These are phyloP conservation scores for Pichia kluyveri DNA, from an alignment of 805 yeast species.

Conservation along the genomic window DNA sequence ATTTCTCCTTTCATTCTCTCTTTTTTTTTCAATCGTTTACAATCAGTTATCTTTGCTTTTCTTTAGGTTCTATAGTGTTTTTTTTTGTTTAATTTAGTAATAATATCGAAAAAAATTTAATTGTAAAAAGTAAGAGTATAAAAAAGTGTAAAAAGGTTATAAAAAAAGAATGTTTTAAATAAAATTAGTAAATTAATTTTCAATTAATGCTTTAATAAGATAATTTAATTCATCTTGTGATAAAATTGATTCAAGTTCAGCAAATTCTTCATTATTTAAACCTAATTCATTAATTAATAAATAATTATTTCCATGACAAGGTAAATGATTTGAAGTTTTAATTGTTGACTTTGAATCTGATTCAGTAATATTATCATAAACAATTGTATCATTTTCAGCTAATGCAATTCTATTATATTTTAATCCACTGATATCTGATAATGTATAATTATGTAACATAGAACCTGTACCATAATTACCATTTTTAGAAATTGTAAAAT, in stretches of 20 bases:
- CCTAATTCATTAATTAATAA: neutral
- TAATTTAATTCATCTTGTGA: neutral
- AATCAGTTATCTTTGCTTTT: neutral
- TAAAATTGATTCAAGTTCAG: neutral
- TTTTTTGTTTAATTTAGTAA: neutral
- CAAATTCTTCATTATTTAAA: conserved; percentile 3
- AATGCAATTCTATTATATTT: conserved; percentile 24
- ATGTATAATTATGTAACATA: conserved; percentile 26
- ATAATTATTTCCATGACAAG: neutral
- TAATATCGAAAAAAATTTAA: neutral
- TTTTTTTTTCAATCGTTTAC: neutral
- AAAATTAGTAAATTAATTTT: neutral
- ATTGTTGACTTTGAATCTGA: neutral
- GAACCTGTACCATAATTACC: conserved; percentile 41
- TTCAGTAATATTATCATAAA: conserved; percentile 20
- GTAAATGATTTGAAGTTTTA: neutral
- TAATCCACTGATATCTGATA: conserved; percentile 15
- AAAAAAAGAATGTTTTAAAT: no score
- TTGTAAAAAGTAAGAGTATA: neutral
- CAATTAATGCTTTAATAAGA: neutral
- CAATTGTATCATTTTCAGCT: conserved; percentile 23
- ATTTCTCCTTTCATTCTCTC: neutral
- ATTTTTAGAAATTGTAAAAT: conserved; percentile 31
- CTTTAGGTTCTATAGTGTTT: no score
- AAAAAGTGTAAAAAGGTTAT: no score